Evolutionary conservation across 768 basidiomycete species (phyloP), one percentile per base, ranked within the genome.

Genomic region (Xanthoconium purpureum): DNA sequence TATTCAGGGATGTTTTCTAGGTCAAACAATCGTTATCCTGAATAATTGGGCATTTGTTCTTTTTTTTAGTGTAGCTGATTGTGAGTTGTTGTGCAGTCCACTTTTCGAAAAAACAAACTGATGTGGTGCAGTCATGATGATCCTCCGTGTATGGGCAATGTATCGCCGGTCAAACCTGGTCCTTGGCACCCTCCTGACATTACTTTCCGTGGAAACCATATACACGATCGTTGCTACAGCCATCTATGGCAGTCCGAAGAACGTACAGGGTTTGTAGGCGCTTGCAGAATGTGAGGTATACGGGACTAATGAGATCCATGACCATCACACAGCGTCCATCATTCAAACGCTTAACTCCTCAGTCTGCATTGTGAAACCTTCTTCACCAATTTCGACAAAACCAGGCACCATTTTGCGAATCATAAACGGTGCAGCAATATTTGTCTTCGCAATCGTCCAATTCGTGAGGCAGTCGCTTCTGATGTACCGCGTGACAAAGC

Each of bases 11-110:
- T 24, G 24, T 4, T 29, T 35, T 36, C n/a, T 29, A 61, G 60
- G 60, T 52, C 6, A 24, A 24, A n/a, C 48, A 11, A n/a, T 47
- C 0, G 0, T 2, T 15, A 8, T 20, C 7, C 6, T 37, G 2
- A 13, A 4, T 5, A 6, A 1, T 15, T 59, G 53, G 50, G 10
- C 20, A 17, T 20, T 35, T 7, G 2, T 38, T 14, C 13, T 55
- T 13, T 60, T 61, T 45, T 6, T 39, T n/a, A 32, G 45, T 13
- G 45, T 46, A n/a, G 53, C 53, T 4, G 46, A 54, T 17, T 28
- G 53, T 54, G 12, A 47, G 53, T 47, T 28, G 14, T 20, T 4
- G 14, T 14, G 36, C 3, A 3, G 13, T 9, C 24, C 14, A 11
- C 10, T n/a, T 6, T 12, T 10, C 1, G 15, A 48, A 28, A 30